A percentile compares a stretch with the other conserved stretches of the same genome.
These are phyloP conservation scores for Cicer judaicum DNA, from an alignment of 306 rosid genomes.

Conservation along the genomic window DNA sequence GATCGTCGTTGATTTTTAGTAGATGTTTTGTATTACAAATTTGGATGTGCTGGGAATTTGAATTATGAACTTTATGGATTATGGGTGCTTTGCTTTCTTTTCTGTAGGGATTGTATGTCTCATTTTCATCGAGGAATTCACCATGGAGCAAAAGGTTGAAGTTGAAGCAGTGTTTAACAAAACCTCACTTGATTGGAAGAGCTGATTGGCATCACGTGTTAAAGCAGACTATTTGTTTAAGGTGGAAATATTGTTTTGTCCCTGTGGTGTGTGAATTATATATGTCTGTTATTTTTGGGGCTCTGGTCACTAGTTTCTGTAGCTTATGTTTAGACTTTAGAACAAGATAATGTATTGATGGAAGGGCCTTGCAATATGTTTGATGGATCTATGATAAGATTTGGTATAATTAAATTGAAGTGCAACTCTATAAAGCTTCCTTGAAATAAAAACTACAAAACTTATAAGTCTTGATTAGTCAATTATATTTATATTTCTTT, in stretches of 20 bases:
- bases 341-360: not conserved
- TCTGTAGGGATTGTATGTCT: conserved; percentile 67
- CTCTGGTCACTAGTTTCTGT: not conserved
- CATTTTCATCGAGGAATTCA: conserved; percentile 51
- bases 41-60: conserved; percentile 3
- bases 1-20: not conserved
- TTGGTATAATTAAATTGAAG: conserved; percentile 15
- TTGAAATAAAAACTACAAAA: conserved; percentile 15
- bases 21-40: conserved; percentile 1
- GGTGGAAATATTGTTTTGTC: conserved; percentile 54
- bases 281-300: not conserved
- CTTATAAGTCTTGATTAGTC: conserved; percentile 12
- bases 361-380: conserved; percentile 4
- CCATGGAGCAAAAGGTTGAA: conserved; percentile 63
- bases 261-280: not conserved
- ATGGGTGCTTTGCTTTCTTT: conserved; percentile 28
- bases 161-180: conserved; percentile 60
- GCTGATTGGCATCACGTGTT: conserved; percentile 51
- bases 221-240: conserved; percentile 57
- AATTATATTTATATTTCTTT: conserved; percentile 10
- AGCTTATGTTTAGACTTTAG: conserved; percentile 24
- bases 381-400: conserved; percentile 1
- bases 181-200: conserved; percentile 58
- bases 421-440: conserved; percentile 13
- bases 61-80: conserved; percentile 21